phyloP scores from a whole-genome alignment of 2,329 filamentous ascomycete species.

The Aspergillus bombycis region DNA sequence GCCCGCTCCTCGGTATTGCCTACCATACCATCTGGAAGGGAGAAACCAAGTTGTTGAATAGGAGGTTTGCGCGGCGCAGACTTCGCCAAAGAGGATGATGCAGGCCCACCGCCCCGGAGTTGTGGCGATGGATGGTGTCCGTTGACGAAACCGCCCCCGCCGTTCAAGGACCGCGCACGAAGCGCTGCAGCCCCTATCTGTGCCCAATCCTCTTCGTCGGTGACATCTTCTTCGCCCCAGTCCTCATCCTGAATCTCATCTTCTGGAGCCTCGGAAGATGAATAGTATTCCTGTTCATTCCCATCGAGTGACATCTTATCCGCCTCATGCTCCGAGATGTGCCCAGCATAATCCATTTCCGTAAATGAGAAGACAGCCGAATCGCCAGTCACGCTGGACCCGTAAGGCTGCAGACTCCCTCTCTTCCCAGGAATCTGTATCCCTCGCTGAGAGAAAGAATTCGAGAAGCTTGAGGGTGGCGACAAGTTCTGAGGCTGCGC shows the following conservation, averaged over 20 bases:
- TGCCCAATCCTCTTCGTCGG: constrained; percentile 96
- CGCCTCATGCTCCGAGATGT: constrained; percentile 79
- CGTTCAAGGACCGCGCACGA: constrained; percentile 64
- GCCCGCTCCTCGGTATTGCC: constrained; percentile 48
- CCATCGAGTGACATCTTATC: constrained; percentile 94
- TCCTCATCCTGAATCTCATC: constrained; percentile 71
- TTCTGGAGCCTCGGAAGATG: constrained; percentile 73
- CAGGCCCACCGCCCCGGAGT: constrained; percentile 37
- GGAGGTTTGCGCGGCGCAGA: constrained; percentile 42
- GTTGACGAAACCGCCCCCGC: constrained; percentile 44
- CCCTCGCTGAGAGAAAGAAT: constrained; percentile 48
- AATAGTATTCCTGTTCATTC: constrained; percentile 64
- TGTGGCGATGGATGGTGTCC: constrained; percentile 33
- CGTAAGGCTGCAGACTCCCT: constrained; percentile 48
- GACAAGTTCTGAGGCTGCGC: constrained; percentile 41
- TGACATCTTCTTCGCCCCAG: constrained; percentile 81
- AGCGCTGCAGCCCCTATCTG: constrained; percentile 84
- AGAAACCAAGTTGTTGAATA: constrained; percentile 37
- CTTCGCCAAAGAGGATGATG: constrained; percentile 43
- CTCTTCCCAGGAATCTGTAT: constrained; percentile 51
- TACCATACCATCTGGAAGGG: constrained; percentile 38
- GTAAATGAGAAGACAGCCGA: constrained; percentile 75
- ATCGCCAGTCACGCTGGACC: constrained; percentile 68
- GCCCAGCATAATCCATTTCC: constrained; percentile 64
- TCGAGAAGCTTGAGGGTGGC: constrained; percentile 56